Evolutionary conservation across 192 early-diverging fungal species (phyloP).

Genomic region (Coemansia sp.): DNA sequence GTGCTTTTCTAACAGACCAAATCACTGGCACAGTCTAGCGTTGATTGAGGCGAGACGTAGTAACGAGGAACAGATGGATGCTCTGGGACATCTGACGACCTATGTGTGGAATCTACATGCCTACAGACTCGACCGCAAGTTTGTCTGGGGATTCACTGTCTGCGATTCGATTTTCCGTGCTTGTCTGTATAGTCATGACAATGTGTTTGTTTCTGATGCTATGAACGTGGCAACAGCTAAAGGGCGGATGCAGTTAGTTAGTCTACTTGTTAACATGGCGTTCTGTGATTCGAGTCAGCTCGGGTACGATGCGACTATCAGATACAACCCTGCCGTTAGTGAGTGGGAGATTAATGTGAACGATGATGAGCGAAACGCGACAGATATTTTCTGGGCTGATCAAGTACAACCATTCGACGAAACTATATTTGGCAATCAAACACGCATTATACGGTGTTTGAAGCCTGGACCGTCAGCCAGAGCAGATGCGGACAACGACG

Average conservation of each 20-base stretch:
- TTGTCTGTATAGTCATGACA: background rate
- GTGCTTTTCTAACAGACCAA: background rate
- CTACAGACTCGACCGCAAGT: conserved; percentile 9
- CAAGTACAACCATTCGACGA: too few relatives aligned
- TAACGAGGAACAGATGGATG: background rate
- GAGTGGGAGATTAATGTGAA: conserved; percentile 5
- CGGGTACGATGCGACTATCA: conserved; percentile 2
- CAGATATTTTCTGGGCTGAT: background rate
- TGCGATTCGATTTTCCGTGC: conserved; percentile 8
- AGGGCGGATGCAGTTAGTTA: background rate
- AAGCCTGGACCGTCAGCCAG: too few relatives aligned
- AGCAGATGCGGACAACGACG: background rate
- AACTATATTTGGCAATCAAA: too few relatives aligned
- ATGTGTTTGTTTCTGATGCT: background rate
- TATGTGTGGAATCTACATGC: conserved; percentile 12
- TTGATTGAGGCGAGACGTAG: background rate
- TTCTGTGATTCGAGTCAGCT: background rate
- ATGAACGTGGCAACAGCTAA: background rate
- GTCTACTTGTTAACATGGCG: background rate
- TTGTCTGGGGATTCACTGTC: conserved; percentile 23
- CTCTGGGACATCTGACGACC: conserved; percentile 2
- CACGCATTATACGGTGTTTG: too few relatives aligned
- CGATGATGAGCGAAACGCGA: background rate
- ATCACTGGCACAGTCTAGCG: background rate
- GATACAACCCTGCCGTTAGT: background rate